These are phyloP conservation scores for Berkeleyomyces rouxiae DNA, from an alignment of 2,329 filamentous ascomycete species.

Conservation along the genomic window DNA sequence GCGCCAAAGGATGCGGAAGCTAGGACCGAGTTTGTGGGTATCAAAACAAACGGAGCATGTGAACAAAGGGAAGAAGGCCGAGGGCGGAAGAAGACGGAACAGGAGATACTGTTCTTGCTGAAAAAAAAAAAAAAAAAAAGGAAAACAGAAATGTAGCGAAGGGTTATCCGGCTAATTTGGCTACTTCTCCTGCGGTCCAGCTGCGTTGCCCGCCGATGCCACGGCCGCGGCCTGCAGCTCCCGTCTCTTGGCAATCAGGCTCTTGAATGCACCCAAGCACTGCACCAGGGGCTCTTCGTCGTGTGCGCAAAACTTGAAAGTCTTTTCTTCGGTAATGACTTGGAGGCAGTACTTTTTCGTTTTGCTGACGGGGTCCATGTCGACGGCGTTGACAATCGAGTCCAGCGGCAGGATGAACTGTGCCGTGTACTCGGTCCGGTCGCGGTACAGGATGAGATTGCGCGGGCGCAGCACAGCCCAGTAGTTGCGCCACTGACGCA, in stretches of 20 bases:
- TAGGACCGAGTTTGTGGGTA: neutral
- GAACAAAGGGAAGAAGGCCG: neutral
- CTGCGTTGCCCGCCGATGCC: neutral
- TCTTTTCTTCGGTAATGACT: slow-evolving; percentile 84
- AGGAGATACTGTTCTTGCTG: neutral
- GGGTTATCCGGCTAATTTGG: neutral
- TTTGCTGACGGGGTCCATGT: slow-evolving; percentile 73
- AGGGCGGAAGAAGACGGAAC: neutral
- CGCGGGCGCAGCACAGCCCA: slow-evolving; percentile 83
- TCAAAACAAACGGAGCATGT: neutral
- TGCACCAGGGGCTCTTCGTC: slow-evolving; percentile 70
- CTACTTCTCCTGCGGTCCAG: neutral
- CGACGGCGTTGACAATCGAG: slow-evolving; percentile 74
- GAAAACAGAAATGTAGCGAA: slow-evolving; percentile 1
- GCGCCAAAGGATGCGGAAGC: neutral
- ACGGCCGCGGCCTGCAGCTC: slow-evolving; percentile 37
- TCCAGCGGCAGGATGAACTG: slow-evolving; percentile 64
- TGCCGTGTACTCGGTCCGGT: slow-evolving; percentile 78
- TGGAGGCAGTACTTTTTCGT: slow-evolving; percentile 81
- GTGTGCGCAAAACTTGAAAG: slow-evolving; percentile 56
- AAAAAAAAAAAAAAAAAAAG: neutral
- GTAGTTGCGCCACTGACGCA: slow-evolving; percentile 85
- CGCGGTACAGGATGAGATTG: slow-evolving; percentile 81
- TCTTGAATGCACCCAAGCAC: slow-evolving; percentile 85
- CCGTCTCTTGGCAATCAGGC: slow-evolving; percentile 54